A percentile compares a stretch with the other conserved stretches of the same genome.
These are phyloP conservation scores for Anethum foeniculum DNA, from an alignment of 140 eudicot species.

Conservation along the genomic window DNA sequence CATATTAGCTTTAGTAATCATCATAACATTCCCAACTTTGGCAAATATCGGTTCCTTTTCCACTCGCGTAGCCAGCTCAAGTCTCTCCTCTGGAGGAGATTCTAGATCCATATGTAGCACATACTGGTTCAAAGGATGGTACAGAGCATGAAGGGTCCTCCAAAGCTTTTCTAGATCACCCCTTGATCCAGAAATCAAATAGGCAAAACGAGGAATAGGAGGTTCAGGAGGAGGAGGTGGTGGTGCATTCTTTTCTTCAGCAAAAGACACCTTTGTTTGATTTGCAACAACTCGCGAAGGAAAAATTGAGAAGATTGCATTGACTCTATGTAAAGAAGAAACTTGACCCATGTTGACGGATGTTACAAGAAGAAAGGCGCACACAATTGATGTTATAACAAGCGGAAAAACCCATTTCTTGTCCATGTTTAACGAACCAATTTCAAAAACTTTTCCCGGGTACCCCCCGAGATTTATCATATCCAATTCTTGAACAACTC, in stretches of 20 bases:
- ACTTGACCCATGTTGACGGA: slow-evolving; percentile 71
- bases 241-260: slow-evolving; percentile 41
- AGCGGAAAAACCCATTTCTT: slow-evolving; percentile 80
- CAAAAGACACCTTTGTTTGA: slow-evolving; percentile 41
- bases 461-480: slow-evolving; percentile 1
- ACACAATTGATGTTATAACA: slow-evolving; percentile 48
- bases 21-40: slow-evolving; percentile 60
- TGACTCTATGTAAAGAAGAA: slow-evolving; percentile 52
- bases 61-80: slow-evolving; percentile 73
- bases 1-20: slow-evolving; percentile 78
- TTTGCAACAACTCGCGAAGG: slow-evolving; percentile 32
- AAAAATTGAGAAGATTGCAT: slow-evolving; percentile 47
- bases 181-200: slow-evolving; percentile 75
- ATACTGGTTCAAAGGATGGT: slow-evolving; percentile 83
- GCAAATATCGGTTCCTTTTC: slow-evolving; percentile 54
- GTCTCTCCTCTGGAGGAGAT: slow-evolving; percentile 55
- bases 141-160: slow-evolving; percentile 66
- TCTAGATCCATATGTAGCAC: slow-evolving; percentile 83
- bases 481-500: slow-evolving; percentile 2
- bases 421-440: slow-evolving; percentile 49
- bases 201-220: slow-evolving; percentile 67
- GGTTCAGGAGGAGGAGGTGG: slow-evolving; percentile 37
- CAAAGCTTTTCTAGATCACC: slow-evolving; percentile 81
- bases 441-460: slow-evolving; percentile 23
- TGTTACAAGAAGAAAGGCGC: slow-evolving; percentile 59